Evolutionary conservation across 2,329 filamentous ascomycete species (phyloP).

Genomic region (Elsinoe necatrix): DNA sequence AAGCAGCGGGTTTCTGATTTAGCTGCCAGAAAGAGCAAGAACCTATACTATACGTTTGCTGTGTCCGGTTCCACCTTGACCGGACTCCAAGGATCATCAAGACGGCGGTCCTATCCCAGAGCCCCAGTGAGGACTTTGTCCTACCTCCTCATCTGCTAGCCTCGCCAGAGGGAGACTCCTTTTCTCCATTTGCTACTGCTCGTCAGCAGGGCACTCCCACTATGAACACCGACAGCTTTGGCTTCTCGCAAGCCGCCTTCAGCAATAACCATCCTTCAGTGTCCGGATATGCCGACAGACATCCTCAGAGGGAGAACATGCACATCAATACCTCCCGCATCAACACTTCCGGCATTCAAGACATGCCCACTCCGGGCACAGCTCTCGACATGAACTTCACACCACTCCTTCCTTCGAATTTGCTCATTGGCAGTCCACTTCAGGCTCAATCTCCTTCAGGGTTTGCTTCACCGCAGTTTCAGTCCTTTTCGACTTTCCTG

Average conservation of each 20-base stretch:
- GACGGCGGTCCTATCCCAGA: slow-evolving; percentile 74
- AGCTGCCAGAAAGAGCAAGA: slow-evolving; percentile 10
- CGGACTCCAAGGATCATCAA: slow-evolving; percentile 41
- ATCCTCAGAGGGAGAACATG: slow-evolving; percentile 75
- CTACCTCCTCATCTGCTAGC: slow-evolving; percentile 73
- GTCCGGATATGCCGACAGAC: slow-evolving; percentile 75
- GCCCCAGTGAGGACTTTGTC: slow-evolving; percentile 74
- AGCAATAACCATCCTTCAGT: slow-evolving; percentile 66
- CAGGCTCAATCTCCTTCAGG: slow-evolving; percentile 87
- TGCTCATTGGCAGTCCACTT: slow-evolving; percentile 92
- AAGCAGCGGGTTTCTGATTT: not conserved
- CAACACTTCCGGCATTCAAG: slow-evolving; percentile 51
- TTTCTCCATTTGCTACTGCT: slow-evolving; percentile 46
- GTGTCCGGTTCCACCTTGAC: slow-evolving; percentile 14
- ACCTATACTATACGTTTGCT: not conserved
- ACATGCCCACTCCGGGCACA: slow-evolving; percentile 79
- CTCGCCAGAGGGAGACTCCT: slow-evolving; percentile 80
- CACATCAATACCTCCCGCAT: slow-evolving; percentile 75
- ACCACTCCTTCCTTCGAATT: slow-evolving; percentile 83
- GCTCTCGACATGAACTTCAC: slow-evolving; percentile 98
- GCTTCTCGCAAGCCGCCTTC: slow-evolving; percentile 89
- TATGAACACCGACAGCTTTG: slow-evolving; percentile 63
- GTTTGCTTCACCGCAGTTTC: slow-evolving; percentile 86
- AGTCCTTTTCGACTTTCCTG: slow-evolving; percentile 71
- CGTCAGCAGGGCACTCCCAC: slow-evolving; percentile 63